Base-by-base conservation (phyloP, 257 asterid genomes). In the Nicotiana tabacum region DNA sequence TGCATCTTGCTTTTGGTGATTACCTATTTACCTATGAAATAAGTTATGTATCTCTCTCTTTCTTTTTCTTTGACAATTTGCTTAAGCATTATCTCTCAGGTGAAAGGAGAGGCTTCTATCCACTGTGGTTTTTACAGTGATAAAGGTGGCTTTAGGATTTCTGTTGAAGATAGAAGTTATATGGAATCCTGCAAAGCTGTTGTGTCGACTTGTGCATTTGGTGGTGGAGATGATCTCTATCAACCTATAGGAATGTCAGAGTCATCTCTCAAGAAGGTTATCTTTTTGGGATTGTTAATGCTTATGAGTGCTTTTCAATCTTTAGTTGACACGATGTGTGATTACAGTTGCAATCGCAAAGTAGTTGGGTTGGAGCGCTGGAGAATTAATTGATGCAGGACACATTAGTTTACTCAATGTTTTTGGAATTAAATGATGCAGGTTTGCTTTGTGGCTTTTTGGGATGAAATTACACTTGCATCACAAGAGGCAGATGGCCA, bases 121-220 rank as follows among this genome's bases (percentile, higher is more conserved):
- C 93, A 91, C 88, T 89, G 92, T 85, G 93, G 98, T 79, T 96
- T 94, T 90, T 94, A 89, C 90, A 90, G 94, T 86, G 93, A 94
- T 32, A 85, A 80, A 32, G 97, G 99, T 85, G 99, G 99, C 64
- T 96, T 91, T 89, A 92, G 90, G 87, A 86, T 94, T 86, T 91
- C 97, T 51, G 94, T 89, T 83, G 93, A 90, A 85, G 99, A 96
- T 89, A 91, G 89, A 84, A 81, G 76, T 74, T 93, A 88, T 82
- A 91, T 96, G 98, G 78, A 85, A 48, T 85, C 94, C 29, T 96
- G 99, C 88, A 86, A 92, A 87, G 93, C 86, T 64, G 99, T 92
- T 87, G 98, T 96, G 83, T 96, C 98, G 12, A 96, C 99, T 16
- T 96, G 99, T 90, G 97, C 99, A 84, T 96, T 96, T 90, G 99